phyloP scores from a whole-genome alignment of 2,329 filamentous ascomycete species.

The Paradendryphiella salina region DNA sequence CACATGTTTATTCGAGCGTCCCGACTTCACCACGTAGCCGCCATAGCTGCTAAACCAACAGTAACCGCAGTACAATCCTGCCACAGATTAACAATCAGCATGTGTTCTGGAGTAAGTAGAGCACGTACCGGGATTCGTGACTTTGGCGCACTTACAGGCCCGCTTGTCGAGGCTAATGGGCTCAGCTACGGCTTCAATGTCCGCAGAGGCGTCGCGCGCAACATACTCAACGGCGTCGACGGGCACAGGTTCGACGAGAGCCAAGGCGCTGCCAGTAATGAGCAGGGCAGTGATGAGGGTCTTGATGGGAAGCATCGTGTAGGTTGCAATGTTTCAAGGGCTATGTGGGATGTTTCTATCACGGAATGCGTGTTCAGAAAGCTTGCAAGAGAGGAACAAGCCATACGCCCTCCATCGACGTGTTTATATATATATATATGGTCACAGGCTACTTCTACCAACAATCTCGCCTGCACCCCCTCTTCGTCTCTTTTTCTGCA shows the following conservation, averaged over 20 bases:
- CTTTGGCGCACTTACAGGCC: conserved; percentile 7
- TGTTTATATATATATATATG: background rate
- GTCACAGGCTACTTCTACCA: background rate
- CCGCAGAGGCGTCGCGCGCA: background rate
- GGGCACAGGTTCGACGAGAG: background rate
- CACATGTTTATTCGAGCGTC: background rate
- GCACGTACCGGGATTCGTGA: conserved; percentile 6
- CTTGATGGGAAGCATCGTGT: conserved; percentile 7
- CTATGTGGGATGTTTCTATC: background rate
- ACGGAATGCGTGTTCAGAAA: background rate
- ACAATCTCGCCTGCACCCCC: background rate
- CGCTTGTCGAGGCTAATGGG: conserved; percentile 2
- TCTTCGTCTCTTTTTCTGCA: background rate
- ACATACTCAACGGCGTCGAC: background rate
- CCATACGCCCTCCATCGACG: background rate
- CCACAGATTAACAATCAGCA: background rate
- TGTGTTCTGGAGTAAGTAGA: background rate
- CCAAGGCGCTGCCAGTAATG: conserved; percentile 1
- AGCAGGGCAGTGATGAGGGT: conserved; percentile 4
- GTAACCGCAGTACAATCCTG: conserved; percentile 5
- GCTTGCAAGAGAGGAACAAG: background rate
- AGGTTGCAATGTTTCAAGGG: background rate
- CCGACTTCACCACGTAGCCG: background rate
- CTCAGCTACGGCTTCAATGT: background rate
- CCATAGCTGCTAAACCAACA: background rate